phyloP scores from a whole-genome alignment of 176 grass and related monocot species.

The Paspalum notatum region DNA sequence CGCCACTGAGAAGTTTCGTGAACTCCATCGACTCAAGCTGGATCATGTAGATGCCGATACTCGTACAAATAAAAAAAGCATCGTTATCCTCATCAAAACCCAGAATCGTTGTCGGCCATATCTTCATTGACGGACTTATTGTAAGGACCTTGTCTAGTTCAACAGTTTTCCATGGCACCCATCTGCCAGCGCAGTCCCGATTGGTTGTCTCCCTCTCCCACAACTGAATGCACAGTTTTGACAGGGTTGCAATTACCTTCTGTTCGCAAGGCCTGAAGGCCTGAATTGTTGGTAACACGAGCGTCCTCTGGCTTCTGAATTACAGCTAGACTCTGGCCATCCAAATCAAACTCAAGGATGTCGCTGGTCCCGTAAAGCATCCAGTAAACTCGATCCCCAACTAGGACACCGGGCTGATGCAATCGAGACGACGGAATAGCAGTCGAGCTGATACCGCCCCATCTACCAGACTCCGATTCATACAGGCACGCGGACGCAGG shows the following conservation, averaged over 20 bases:
- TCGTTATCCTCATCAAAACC: conserved; percentile 32
- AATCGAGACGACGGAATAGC: neutral
- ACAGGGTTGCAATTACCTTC: neutral
- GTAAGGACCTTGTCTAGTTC: neutral
- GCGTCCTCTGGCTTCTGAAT: conserved; percentile 4
- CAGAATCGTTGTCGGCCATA: neutral
- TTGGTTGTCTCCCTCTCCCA: neutral
- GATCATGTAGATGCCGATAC: conserved; percentile 15
- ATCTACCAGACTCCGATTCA: conserved; percentile 6
- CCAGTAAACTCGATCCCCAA: conserved; percentile 18
- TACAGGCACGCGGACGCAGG: conserved; percentile 11
- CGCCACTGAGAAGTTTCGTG: neutral
- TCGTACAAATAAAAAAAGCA: conserved; percentile 5
- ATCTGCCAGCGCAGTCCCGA: neutral
- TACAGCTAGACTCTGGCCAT: neutral
- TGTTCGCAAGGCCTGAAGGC: neutral
- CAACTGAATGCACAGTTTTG: neutral
- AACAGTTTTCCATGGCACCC: conserved; percentile 20
- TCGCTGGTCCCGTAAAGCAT: neutral
- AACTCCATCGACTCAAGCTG: conserved; percentile 13
- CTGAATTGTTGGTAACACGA: neutral
- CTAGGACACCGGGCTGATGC: conserved; percentile 11
- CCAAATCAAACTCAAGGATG: conserved; percentile 25
- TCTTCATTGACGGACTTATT: neutral
- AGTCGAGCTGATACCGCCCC: conserved; percentile 9